Evolutionary conservation across 2,329 filamentous ascomycete genomes (phyloP), one percentile per base, ranked within the genome.

Genomic region (Fusarium aywerte): DNA sequence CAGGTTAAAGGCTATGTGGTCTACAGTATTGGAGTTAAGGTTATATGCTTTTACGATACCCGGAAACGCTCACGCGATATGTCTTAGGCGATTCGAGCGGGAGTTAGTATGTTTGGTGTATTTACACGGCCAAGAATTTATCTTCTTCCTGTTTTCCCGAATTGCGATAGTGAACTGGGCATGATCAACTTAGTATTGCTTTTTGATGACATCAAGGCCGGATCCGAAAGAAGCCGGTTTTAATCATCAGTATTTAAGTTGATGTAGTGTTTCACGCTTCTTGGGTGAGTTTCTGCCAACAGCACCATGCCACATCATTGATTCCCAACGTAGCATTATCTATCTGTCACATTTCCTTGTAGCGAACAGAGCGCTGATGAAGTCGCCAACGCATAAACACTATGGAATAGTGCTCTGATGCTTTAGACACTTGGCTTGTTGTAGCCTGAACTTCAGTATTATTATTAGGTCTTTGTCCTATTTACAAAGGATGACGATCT

Each of bases 281-380:
- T 25, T 36, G n/a, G 40, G 44, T 58, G 49, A 38, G 23, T 29
- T 63, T 55, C 55, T 71, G 40, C 69, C 69, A 70, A 68, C 65
- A 35, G 51, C 31, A 51, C 60, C 12, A 54, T 69, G 70, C 70
- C 70, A 72, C 70, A 72, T 72, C 67, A 72, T 61, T 58, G 47
- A 48, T 38, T 42, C 49, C 47, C 44, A 40, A 47, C 38, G 62
- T 67, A 54, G 56, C 51, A 65, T 72, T 29, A 23, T 61, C 8
- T 61, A 32, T 32, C 25, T 60, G 49, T 44, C 61, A 65, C 62
- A 38, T 66, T 65, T 44, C 45, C 47, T 53, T 36, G 23, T 25
- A 33, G 48, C 38, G 54, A 48, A 50, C 38, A 56, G 32, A 47
- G 55, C 48, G 44, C 50, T 21, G 21, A n/a, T 38, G 32, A 38